Evolutionary conservation across 78 protist genomes (phyloP).

Genomic region (slime mould (Dictyostelium discoideum)): DNA sequence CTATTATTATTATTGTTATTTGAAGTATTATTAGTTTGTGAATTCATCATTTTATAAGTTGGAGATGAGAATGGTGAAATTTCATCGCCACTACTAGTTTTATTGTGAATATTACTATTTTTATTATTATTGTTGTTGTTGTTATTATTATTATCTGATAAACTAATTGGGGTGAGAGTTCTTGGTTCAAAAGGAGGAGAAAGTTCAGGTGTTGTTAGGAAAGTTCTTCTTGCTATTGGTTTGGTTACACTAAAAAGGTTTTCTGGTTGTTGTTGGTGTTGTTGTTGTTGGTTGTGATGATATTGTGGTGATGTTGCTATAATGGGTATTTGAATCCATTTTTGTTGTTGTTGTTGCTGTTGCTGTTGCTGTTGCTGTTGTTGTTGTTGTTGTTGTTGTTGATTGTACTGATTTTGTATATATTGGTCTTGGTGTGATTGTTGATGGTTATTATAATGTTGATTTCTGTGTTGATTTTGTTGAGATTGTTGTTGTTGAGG

Average conservation of each 20-base stretch:
- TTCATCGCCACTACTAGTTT: background rate
- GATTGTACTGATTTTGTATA: background rate
- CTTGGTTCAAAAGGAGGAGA: background rate
- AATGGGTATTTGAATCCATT: background rate
- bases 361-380: background rate
- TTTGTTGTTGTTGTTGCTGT: background rate
- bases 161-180: conserved; percentile 5
- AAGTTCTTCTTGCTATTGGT: conserved; percentile 7
- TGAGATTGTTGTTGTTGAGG: background rate
- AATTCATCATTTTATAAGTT: conserved; percentile 23
- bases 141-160: background rate
- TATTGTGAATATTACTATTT: background rate
- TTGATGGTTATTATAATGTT: background rate
- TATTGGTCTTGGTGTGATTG: background rate
- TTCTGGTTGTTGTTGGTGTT: conserved; percentile 16
- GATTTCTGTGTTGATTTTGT: background rate
- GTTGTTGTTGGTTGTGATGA: background rate
- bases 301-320: background rate
- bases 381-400: background rate
- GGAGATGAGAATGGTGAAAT: conserved; percentile 20
- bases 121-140: background rate
- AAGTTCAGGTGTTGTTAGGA: background rate
- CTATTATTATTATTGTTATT: background rate
- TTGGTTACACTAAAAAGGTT: background rate
- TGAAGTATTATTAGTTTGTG: background rate